Percentiles rank a stretch among this genome's conserved stretches.
Conservation (phyloP, 2,329 filamentous ascomycete species). For the Dactylellina parvicollis region DNA sequence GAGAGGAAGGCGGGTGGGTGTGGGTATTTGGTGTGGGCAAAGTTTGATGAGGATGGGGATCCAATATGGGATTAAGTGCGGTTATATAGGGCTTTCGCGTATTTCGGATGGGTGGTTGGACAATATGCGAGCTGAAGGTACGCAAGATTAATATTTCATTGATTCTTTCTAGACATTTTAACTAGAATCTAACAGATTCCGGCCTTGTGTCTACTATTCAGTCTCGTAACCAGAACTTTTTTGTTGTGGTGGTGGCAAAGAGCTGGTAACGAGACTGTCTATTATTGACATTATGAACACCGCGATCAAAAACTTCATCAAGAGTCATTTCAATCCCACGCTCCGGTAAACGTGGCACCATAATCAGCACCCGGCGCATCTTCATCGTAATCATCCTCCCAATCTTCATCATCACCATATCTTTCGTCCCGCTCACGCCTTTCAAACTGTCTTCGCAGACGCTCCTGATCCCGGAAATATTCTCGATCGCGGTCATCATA, state of each 20-base stretch:
- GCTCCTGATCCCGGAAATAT: not conserved
- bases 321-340: not conserved
- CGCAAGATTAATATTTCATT: no score
- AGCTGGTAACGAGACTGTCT: no score
- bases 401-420: not conserved
- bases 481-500: not conserved
- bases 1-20: conserved; percentile 67
- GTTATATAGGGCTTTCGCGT: no score
- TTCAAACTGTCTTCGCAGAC: not conserved
- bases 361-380: not conserved
- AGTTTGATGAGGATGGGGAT: conserved; percentile 85
- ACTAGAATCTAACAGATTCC: no score
- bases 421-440: not conserved
- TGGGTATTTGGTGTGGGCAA: conserved; percentile 83
- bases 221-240: no score
- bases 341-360: not conserved
- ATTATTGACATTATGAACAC: no score
- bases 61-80: conserved; percentile 72
- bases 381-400: not conserved
- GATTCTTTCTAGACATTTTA: no score
- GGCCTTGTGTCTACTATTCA: no score
- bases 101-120: no score
- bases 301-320: no score
- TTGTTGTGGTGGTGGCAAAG: no score
- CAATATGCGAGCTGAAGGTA: no score